phyloP scores from a whole-genome alignment of 208 protist species.

The Acanthamoeba culbertsoni region DNA sequence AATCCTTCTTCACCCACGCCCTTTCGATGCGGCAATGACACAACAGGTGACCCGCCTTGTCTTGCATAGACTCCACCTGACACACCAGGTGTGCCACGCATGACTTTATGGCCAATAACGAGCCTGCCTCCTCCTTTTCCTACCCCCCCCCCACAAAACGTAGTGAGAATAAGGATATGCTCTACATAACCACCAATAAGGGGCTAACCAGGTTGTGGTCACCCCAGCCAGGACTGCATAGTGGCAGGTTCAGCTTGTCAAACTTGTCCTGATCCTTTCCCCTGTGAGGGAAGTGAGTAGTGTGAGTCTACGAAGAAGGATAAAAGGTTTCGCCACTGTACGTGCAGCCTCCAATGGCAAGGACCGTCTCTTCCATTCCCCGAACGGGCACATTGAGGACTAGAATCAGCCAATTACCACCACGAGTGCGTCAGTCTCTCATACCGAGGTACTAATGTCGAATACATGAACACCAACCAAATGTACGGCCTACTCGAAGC shows the following conservation, averaged over 20 bases:
- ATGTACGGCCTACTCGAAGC: neutral
- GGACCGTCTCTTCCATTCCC: constrained; percentile 54
- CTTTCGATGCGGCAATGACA: neutral
- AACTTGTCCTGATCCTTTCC: constrained; percentile 51
- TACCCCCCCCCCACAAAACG: neutral
- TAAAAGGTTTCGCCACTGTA: neutral
- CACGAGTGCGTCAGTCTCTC: neutral
- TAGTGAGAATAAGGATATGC: too few relatives aligned
- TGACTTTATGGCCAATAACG: neutral
- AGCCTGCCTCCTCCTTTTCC: neutral
- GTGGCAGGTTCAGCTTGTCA: constrained; percentile 8
- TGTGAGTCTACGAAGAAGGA: neutral
- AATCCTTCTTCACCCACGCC: constrained; percentile 33
- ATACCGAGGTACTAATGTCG: too few relatives aligned
- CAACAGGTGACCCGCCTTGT: constrained; percentile 26
- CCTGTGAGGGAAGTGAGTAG: neutral
- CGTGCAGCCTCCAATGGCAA: constrained; percentile 42
- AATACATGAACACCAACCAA: neutral
- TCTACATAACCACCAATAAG: too few relatives aligned
- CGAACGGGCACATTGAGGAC: constrained; percentile 44
- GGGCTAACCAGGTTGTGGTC: neutral
- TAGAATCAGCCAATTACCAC: neutral
- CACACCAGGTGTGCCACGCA: constrained; percentile 49
- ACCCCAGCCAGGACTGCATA: constrained; percentile 19
- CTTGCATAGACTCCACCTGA: neutral